Evolutionary conservation across 169 alveolate species (phyloP).

Genomic region (Plasmodium gonderi): DNA sequence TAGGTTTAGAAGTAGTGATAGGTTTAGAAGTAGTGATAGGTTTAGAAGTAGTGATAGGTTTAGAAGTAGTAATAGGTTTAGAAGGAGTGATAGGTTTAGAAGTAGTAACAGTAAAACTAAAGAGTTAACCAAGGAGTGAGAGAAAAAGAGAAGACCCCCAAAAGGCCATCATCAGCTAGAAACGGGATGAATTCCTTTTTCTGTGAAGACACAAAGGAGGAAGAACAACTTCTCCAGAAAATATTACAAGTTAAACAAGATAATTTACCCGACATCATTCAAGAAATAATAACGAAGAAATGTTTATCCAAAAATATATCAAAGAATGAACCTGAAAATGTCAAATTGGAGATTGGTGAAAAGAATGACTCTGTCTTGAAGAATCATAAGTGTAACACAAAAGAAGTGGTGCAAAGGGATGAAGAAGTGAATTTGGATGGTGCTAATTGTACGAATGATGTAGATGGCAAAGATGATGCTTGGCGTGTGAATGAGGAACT

Average conservation of each 20-base stretch:
- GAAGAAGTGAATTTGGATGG: neutral
- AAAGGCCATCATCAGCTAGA: too few species aligned
- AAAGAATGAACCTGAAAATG: neutral
- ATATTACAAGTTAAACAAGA: conserved; percentile 13
- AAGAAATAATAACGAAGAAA: conserved; percentile 23
- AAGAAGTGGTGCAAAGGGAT: neutral
- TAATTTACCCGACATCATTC: conserved; percentile 6
- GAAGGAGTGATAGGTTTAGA: too few species aligned
- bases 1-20: too few species aligned
- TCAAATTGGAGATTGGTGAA: neutral
- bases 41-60: too few species aligned
- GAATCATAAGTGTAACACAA: neutral
- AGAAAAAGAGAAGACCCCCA: neutral
- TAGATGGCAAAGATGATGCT: too few species aligned
- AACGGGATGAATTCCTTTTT: conserved; percentile 65
- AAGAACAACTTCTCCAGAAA: conserved; percentile 47
- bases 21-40: too few species aligned
- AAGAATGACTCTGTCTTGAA: neutral
- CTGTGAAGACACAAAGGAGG: conserved; percentile 62
- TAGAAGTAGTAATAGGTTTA: too few species aligned
- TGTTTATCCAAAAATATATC: neutral
- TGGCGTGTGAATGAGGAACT: neutral
- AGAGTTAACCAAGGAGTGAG: neutral
- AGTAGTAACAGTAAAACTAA: neutral
- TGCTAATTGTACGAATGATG: too few species aligned